phyloP scores from a whole-genome alignment of 2,329 filamentous ascomycete species.

The Monosporascus sp. region DNA sequence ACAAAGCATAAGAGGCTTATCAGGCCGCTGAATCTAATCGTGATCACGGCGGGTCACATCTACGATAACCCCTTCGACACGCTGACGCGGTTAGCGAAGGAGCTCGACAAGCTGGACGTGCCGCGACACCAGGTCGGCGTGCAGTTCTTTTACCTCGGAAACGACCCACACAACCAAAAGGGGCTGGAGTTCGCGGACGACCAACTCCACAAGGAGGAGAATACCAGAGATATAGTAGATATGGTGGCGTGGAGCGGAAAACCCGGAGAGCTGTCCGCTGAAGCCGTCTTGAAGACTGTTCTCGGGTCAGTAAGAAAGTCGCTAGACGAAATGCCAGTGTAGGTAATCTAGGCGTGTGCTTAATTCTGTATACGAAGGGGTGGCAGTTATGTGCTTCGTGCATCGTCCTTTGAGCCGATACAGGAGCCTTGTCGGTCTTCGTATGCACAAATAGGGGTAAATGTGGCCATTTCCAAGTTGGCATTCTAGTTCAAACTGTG shows the following conservation, averaged over 20 bases:
- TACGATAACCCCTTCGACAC: constrained; percentile 58
- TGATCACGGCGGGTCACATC: constrained; percentile 65
- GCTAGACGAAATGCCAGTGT: constrained; percentile 13
- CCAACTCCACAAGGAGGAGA: constrained; percentile 41
- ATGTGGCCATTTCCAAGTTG: no score
- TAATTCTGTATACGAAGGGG: no score
- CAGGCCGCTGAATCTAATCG: constrained; percentile 67
- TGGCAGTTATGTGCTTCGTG: no score
- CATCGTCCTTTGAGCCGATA: no score
- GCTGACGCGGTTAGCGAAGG: constrained; percentile 54
- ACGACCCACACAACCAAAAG: constrained; percentile 49
- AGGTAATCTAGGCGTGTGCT: background rate
- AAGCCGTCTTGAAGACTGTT: constrained; percentile 60
- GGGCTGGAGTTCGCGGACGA: constrained; percentile 60
- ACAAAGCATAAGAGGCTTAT: background rate
- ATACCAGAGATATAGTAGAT: constrained; percentile 66
- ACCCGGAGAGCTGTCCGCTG: constrained; percentile 43
- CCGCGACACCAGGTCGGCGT: constrained; percentile 65
- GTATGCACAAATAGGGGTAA: no score
- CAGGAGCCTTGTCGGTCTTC: no score
- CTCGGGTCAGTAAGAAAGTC: constrained; percentile 48
- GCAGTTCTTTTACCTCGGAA: constrained; percentile 71
- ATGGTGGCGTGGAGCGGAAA: constrained; percentile 55
- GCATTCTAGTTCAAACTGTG: no score
- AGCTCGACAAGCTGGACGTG: constrained; percentile 54